A percentile compares a stretch with the other conserved stretches of the same genome.
phyloP scores from a whole-genome alignment of 495 filamentous ascomycete genomes.

The Aspergillus mulundensis region DNA sequence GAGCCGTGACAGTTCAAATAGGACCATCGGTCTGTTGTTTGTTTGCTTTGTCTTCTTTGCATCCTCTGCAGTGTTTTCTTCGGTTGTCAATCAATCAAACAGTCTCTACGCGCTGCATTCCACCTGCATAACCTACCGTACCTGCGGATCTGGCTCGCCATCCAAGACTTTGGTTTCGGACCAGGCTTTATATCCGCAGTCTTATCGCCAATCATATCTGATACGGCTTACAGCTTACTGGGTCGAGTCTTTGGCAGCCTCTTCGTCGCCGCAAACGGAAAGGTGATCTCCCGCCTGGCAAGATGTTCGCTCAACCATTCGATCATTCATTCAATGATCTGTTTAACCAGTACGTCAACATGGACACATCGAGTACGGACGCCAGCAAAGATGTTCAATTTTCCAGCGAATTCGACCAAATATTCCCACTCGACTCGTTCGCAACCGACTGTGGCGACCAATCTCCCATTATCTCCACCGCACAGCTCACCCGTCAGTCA shows the following conservation, averaged over 20 bases:
- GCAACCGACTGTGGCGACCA: constrained; percentile 46
- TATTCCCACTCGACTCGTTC: constrained; percentile 40
- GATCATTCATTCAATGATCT: constrained; percentile 51
- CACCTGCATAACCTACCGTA: constrained; percentile 12
- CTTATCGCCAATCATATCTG: constrained; percentile 31
- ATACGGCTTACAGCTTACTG: constrained; percentile 5
- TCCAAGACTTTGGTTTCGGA: constrained; percentile 14
- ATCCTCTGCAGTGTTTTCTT: constrained; percentile 46
- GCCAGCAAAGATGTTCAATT: constrained; percentile 44
- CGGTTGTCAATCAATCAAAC: constrained; percentile 42
- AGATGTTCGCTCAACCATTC: constrained; percentile 45
- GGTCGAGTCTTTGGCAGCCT: constrained; percentile 23
- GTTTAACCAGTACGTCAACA: constrained; percentile 51
- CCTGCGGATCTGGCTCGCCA: constrained; percentile 18
- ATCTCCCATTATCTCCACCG: constrained; percentile 36
- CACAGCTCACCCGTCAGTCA: constrained; percentile 33
- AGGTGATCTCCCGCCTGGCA: constrained; percentile 28
- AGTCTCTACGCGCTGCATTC: constrained; percentile 22
- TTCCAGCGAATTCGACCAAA: constrained; percentile 40
- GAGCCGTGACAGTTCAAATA: constrained; percentile 41
- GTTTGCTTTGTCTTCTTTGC: constrained; percentile 51
- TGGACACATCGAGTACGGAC: constrained; percentile 39
- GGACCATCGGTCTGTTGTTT: constrained; percentile 42
- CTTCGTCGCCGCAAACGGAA: constrained; percentile 43
- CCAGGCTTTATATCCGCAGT: constrained; percentile 12